Conservation (phyloP, 192 early-diverging fungal genomes). For the Funneliformis mosseae region DNA sequence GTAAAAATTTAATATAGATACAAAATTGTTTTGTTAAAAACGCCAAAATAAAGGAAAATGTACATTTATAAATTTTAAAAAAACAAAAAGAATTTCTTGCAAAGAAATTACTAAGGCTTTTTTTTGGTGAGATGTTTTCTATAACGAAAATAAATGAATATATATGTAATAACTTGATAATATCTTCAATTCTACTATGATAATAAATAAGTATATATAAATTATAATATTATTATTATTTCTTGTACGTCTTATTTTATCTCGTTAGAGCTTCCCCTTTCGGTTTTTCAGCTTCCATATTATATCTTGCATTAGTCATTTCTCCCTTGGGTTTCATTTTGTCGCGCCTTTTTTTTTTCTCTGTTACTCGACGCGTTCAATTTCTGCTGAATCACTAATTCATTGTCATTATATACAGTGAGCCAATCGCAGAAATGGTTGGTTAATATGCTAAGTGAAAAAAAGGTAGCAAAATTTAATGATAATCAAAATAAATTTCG, state of each 20-base stretch:
- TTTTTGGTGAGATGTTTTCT: neutral
- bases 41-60: neutral
- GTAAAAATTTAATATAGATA: neutral
- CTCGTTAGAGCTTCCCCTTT: neutral
- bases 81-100: neutral
- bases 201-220: neutral
- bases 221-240: neutral
- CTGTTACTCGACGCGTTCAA: too few species aligned
- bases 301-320: too few species aligned
- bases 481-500: slow-evolving; percentile 1
- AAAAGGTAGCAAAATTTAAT: neutral
- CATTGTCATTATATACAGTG: neutral
- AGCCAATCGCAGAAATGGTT: neutral
- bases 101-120: neutral
- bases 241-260: neutral
- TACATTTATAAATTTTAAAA: neutral
- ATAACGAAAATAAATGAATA: neutral
- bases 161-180: neutral
- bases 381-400: too few species aligned
- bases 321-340: too few species aligned
- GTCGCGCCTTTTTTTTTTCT: too few species aligned
- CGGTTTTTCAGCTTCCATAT: too few species aligned
- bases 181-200: neutral
- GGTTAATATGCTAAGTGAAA: neutral
- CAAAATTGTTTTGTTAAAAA: neutral